These are phyloP conservation scores for Incumbomyces delicatus DNA, from an alignment of 2,329 filamentous ascomycete genomes.

Conservation along the genomic window DNA sequence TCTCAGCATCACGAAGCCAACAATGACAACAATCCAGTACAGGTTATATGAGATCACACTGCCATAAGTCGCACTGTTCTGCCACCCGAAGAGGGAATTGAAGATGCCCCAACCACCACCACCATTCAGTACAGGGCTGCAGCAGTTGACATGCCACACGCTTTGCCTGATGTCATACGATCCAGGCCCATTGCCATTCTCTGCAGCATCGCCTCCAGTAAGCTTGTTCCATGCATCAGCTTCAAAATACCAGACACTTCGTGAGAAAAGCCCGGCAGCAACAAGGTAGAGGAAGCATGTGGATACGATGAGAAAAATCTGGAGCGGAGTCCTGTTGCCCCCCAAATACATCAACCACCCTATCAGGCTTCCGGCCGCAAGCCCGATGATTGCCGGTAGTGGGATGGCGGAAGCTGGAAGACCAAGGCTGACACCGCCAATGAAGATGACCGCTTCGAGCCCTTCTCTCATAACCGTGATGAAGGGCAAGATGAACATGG, in stretches of 20 bases:
- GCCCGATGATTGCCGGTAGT: conserved; percentile 62
- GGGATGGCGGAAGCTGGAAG: conserved; percentile 68
- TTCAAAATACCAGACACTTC: conserved; percentile 65
- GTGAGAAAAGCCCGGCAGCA: conserved; percentile 71
- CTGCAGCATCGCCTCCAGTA: conserved; percentile 46
- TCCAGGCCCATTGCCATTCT: conserved; percentile 57
- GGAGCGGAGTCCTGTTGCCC: conserved; percentile 56
- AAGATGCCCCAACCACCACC: conserved; percentile 78
- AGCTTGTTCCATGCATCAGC: conserved; percentile 56
- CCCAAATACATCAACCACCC: conserved; percentile 72
- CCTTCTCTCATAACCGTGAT: conserved; percentile 80
- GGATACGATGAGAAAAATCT: conserved; percentile 70
- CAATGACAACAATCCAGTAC: conserved; percentile 70
- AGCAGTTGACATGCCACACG: conserved; percentile 82
- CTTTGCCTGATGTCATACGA: conserved; percentile 69
- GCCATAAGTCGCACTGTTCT: conserved; percentile 78
- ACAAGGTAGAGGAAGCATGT: conserved; percentile 80
- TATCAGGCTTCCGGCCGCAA: conserved; percentile 55
- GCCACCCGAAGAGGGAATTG: conserved; percentile 78
- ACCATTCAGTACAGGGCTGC: conserved; percentile 61
- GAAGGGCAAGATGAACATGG: conserved; percentile 79
- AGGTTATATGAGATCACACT: conserved; percentile 80
- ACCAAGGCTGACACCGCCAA: conserved; percentile 71
- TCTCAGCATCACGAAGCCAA: conserved; percentile 53
- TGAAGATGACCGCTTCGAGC: conserved; percentile 76